Evolutionary conservation across 805 yeast species (phyloP), one percentile per base, ranked within the genome.

Genomic region (Lipomyces yamadae): DNA sequence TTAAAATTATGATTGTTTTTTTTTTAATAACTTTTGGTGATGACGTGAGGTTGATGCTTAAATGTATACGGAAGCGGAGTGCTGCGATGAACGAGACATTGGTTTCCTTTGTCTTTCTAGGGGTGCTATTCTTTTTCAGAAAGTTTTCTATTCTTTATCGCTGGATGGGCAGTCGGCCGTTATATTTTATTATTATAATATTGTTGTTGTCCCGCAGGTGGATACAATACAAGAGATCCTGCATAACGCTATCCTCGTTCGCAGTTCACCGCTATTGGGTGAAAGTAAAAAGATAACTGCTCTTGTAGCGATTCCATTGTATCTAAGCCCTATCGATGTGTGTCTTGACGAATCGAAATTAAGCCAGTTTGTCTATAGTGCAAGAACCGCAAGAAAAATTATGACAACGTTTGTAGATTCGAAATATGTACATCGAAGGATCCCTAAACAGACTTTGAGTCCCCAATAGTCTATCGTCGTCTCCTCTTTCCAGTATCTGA

Each of bases 211-310:
- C n/a, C 48, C 24, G 48, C 48, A 42, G 48, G 15, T n/a, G n/a
- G 48, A 42, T 42, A 8, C 48, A 42, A 42, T 42, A 42, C n/a
- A 42, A 42, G 48, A 42, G 48, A 42, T 42, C 48, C 48, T 6
- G 8, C n/a, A 42, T 42, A 15, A n/a, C 7, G 24, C 15, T 15
- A n/a, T 15, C 24, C 48, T 5, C 48, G 18, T n/a, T 42, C 4
- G 39, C 39, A 37, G 13, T 11, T 11, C 39, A 37, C 39, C 13
- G 39, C 10, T 4, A 37, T 37, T 37, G 3, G 15, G 15, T 4
- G 15, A 37, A 37, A 37, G 39, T 37, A 24, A 24, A 24, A 24
- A 24, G 24, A 24, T 24, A 24, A 24, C 24, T 24, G 39, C 6
- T 0, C 4, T 37, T 37, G 13, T 2, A 37, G 13, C 4, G 15